Conservation (phyloP, 805 yeast genomes). For the Pichia paraexigua region DNA sequence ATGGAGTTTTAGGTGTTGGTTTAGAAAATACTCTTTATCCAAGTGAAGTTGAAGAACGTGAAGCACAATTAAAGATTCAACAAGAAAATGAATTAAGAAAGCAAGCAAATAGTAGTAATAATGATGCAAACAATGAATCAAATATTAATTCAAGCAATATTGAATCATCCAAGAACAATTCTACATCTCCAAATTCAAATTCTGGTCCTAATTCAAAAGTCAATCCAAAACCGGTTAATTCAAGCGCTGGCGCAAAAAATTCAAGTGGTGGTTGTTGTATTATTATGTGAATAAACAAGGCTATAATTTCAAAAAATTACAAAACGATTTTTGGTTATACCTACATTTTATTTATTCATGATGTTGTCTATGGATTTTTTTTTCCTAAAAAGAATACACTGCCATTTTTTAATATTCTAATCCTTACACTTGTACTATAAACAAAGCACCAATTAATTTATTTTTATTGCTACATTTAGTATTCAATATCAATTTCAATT, state of each 20-base stretch:
- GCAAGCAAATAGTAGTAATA: background rate
- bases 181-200: background rate
- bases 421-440: too few relatives aligned
- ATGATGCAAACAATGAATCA: background rate
- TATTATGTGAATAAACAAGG: slow-evolving; percentile 19
- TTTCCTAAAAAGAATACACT: background rate
- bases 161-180: background rate
- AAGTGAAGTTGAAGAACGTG: slow-evolving; percentile 16
- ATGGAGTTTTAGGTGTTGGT: slow-evolving; percentile 20
- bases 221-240: background rate
- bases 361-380: background rate
- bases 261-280: slow-evolving; percentile 30
- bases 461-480: too few relatives aligned
- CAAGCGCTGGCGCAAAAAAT: slow-evolving; percentile 9
- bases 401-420: too few relatives aligned
- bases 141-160: background rate
- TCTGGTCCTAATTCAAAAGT: slow-evolving; percentile 1
- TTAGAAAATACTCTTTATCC: slow-evolving; percentile 24
- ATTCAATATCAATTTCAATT: too few relatives aligned
- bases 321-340: background rate
- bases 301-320: too few relatives aligned
- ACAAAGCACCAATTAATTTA: too few relatives aligned
- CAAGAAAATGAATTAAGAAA: slow-evolving; percentile 1
- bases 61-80: slow-evolving; percentile 12
- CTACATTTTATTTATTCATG: background rate